These are phyloP conservation scores for Globisporangium middletonii DNA, from an alignment of 352 stramenopile genomes.

Conservation along the genomic window DNA sequence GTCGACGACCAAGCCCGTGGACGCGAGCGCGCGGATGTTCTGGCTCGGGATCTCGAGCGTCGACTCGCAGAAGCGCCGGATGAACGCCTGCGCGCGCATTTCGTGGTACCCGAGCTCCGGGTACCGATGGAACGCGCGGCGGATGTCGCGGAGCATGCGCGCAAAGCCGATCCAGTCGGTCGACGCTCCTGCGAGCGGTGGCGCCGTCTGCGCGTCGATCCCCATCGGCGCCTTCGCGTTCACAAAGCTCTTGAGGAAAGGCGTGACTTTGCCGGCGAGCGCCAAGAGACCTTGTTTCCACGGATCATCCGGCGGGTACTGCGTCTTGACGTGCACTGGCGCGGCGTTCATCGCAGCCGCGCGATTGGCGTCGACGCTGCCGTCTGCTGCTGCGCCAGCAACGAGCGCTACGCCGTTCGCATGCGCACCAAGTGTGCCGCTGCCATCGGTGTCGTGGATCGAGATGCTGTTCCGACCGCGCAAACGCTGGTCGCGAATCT, in stretches of 20 bases:
- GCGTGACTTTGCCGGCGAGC: slow-evolving; percentile 43
- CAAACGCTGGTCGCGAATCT: slow-evolving; percentile 64
- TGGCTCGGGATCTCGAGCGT: slow-evolving; percentile 68
- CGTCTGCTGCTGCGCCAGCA: neutral
- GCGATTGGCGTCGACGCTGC: neutral
- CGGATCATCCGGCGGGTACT: slow-evolving; percentile 61
- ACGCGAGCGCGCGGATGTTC: slow-evolving; percentile 71
- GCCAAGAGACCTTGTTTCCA: slow-evolving; percentile 60
- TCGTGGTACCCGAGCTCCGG: slow-evolving; percentile 92
- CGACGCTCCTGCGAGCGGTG: neutral
- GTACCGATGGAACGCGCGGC: slow-evolving; percentile 83
- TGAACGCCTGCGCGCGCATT: slow-evolving; percentile 79
- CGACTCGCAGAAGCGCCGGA: slow-evolving; percentile 78
- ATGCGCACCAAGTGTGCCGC: neutral
- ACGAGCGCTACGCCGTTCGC: neutral
- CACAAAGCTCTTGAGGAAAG: slow-evolving; percentile 60
- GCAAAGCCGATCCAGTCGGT: slow-evolving; percentile 68
- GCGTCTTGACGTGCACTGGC: slow-evolving; percentile 22
- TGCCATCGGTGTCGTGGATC: slow-evolving; percentile 7
- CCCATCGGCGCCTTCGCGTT: slow-evolving; percentile 15
- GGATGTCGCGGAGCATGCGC: slow-evolving; percentile 67
- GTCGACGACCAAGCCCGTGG: slow-evolving; percentile 88
- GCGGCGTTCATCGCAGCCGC: neutral
- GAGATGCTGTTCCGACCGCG: slow-evolving; percentile 39
- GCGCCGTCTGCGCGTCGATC: neutral